These are phyloP conservation scores for Grifola frondosa DNA, from an alignment of 1,284 basidiomycete genomes.

Conservation along the genomic window DNA sequence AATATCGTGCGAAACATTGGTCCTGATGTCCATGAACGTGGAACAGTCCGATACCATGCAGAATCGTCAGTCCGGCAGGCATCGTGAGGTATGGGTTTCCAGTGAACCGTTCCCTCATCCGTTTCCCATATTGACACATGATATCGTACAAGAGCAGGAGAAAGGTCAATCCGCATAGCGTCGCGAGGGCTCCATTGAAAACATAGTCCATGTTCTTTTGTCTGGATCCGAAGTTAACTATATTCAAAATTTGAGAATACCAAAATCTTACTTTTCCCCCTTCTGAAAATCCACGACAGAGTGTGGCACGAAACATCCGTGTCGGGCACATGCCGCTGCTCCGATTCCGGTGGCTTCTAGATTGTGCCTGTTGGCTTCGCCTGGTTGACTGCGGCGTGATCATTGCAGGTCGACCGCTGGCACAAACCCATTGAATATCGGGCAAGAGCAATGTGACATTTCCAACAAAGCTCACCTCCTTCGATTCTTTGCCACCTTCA, in stretches of 20 bases:
- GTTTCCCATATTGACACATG: background rate
- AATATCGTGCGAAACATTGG: slow-evolving; percentile 17
- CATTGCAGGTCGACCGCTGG: too few relatives aligned
- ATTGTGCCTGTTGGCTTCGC: too few relatives aligned
- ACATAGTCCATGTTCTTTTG: slow-evolving; percentile 26
- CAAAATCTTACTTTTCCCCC: slow-evolving; percentile 16
- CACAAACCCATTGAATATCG: too few relatives aligned
- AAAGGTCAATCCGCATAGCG: background rate
- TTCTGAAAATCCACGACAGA: slow-evolving; percentile 19
- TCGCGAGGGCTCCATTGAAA: background rate
- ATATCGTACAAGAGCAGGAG: slow-evolving; percentile 2
- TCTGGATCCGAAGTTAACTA: slow-evolving; percentile 2
- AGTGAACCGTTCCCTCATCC: background rate
- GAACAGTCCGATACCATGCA: slow-evolving; percentile 9
- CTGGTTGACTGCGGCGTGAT: too few relatives aligned
- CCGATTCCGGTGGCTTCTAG: slow-evolving; percentile 17
- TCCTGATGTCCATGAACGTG: slow-evolving; percentile 18
- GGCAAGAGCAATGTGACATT: too few relatives aligned
- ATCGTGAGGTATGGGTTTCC: background rate
- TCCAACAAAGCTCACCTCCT: too few relatives aligned
- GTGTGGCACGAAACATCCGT: slow-evolving; percentile 19
- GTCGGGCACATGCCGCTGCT: slow-evolving; percentile 14
- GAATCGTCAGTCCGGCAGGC: background rate
- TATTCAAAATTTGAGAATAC: too few relatives aligned
- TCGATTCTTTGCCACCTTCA: too few relatives aligned